Base-by-base conservation (phyloP, 73 alveolate genomes). In the Stentor roeselii region DNA sequence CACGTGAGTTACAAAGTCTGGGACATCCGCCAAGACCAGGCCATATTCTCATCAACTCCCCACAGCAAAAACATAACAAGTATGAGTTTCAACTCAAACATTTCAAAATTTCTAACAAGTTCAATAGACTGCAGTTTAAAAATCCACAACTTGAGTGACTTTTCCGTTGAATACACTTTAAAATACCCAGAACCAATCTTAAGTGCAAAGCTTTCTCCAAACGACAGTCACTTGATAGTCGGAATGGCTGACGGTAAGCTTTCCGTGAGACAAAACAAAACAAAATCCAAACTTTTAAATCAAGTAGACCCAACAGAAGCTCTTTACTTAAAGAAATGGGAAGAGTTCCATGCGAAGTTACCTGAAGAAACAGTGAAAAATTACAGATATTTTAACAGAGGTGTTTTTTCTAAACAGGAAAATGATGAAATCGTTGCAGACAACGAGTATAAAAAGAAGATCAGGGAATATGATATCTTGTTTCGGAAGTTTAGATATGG, bases 371-470 rank as follows among this genome's bases (percentile, higher is more conserved):
- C 84, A 82, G 84, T 82, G 35, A 74, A 82, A 37, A 58, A 82
- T 60, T 82, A 42, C 36, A 42, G 59, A 50, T 82, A 82, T 82
- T 82, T 82, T 61, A 82, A 61, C 35, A 82, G 87, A 82, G 87
- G 87, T 34, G 36, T 82, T 32, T 82, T 59, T 60, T 58, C 59
- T 35, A 82, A 82, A 41, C 87, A 83, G 2, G 75, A 74, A 3
- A 31, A 58, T 37, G 39, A 82, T 82, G 87, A 82, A 60, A 58
- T 82, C 11, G 42, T 36, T n/a, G 38, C 38, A 59, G 87, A 82
- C 15, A 75, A 58, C 3, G 42, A 82, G 34, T 59, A 21, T 40
- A 58, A 38, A 4, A 58, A 60, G 58, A 82, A 82, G 42, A 39
- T 82, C 27, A 82, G 60, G 40, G 82, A 82, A n/a, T 82, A 82